A percentile compares a stretch with the other conserved stretches of the same genome.
Evolutionary conservation across 1,284 basidiomycete genomes (phyloP).

Genomic region (Microbotryum saponariae): DNA sequence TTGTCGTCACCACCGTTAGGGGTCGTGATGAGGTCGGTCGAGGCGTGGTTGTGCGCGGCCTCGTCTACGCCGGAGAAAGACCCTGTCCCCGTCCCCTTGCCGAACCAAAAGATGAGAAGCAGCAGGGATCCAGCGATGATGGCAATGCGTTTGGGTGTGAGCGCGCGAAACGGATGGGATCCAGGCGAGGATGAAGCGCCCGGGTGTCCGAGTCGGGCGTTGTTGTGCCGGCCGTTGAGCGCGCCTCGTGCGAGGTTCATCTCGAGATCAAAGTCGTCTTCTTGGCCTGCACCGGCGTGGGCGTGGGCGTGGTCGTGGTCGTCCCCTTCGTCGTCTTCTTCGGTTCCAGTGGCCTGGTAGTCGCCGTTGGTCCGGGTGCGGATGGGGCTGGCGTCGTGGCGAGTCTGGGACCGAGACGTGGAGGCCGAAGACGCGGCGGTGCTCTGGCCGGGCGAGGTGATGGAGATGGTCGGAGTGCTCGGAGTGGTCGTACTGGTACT

Average conservation of each 20-base stretch:
- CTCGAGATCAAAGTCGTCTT: slow-evolving; percentile 39
- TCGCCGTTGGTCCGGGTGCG: too few relatives aligned
- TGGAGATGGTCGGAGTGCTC: too few relatives aligned
- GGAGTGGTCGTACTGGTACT: too few relatives aligned
- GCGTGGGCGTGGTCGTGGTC: slow-evolving; percentile 52
- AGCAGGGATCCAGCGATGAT: slow-evolving; percentile 23
- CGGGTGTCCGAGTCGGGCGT: slow-evolving; percentile 1
- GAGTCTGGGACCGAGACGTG: too few relatives aligned
- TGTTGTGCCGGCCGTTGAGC: slow-evolving; percentile 2
- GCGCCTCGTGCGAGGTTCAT: slow-evolving; percentile 14
- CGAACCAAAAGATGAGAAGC: slow-evolving; percentile 27
- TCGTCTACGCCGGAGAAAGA: slow-evolving; percentile 5
- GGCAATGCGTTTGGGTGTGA: slow-evolving; percentile 29
- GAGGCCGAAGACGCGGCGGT: too few relatives aligned
- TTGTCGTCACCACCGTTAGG: not conserved
- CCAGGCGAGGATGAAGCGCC: not conserved
- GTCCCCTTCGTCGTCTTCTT: too few relatives aligned
- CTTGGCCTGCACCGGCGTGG: slow-evolving; percentile 58
- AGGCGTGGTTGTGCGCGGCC: not conserved
- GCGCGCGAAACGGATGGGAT: slow-evolving; percentile 18
- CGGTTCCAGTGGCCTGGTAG: too few relatives aligned
- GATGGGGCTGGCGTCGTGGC: too few relatives aligned
- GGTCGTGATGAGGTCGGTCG: not conserved
- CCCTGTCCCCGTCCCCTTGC: slow-evolving; percentile 4
- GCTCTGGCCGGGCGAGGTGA: slow-evolving; percentile 23